Evolutionary conservation across 371 early-diverging fungal genomes (phyloP).

Genomic region (Apophysomyces sp.): DNA sequence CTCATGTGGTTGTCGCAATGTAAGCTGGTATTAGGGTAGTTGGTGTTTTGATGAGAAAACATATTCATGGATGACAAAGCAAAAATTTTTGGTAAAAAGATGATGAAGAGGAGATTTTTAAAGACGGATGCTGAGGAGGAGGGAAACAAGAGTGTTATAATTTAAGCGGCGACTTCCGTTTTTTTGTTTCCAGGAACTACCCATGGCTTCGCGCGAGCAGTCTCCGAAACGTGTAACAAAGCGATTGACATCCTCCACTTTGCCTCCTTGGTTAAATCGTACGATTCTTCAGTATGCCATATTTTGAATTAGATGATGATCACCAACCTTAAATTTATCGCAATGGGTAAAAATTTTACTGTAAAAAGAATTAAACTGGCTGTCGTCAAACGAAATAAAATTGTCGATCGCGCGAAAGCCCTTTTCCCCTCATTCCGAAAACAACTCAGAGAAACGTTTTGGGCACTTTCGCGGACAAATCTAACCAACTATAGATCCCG

Average conservation of each 20-base stretch:
- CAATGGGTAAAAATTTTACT: neutral
- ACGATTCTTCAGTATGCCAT: neutral
- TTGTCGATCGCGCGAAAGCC: slow-evolving; percentile 4
- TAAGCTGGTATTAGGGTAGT: neutral
- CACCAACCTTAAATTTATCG: neutral
- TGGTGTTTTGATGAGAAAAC: neutral
- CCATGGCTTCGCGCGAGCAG: neutral
- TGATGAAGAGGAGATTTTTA: neutral
- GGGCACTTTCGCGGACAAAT: too few relatives aligned
- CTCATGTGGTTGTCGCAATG: neutral
- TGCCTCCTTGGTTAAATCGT: neutral
- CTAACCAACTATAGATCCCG: too few relatives aligned
- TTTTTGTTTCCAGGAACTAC: neutral
- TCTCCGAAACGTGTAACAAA: neutral
- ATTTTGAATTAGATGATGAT: neutral
- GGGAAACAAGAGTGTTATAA: neutral
- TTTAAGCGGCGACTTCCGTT: neutral
- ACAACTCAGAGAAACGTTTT: neutral
- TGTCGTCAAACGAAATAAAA: neutral
- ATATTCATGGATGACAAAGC: neutral
- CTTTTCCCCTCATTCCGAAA: neutral
- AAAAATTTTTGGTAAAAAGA: neutral
- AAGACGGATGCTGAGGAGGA: neutral
- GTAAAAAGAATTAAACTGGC: neutral
- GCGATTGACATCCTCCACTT: neutral